Evolutionary conservation across 768 basidiomycete genomes (phyloP).

Genomic region (Psilocybe subaeruginosa): DNA sequence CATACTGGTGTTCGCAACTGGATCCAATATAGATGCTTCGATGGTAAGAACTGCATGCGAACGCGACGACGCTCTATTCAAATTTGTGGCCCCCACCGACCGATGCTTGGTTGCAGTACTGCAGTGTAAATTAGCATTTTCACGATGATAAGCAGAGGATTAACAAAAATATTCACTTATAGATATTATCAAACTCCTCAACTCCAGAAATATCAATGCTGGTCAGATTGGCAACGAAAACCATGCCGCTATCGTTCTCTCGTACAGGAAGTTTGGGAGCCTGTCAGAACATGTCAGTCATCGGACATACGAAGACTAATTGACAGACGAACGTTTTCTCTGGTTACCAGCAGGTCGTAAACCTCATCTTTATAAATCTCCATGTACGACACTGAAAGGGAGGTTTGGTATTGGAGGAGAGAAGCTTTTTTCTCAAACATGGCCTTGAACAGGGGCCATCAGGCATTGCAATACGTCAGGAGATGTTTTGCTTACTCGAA

Average conservation of each 20-base stretch:
- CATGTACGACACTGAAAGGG: conserved; percentile 73
- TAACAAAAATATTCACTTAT: conserved; percentile 37
- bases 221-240: conserved; percentile 59
- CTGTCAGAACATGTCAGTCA: conserved; percentile 24
- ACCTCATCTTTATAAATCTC: conserved; percentile 94
- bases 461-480: background rate
- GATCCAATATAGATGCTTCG: conserved; percentile 61
- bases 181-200: conserved; percentile 48
- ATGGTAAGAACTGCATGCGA: conserved; percentile 88
- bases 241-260: conserved; percentile 54
- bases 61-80: conserved; percentile 84
- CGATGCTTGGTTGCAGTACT: conserved; percentile 77
- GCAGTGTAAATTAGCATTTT: conserved; percentile 1
- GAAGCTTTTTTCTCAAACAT: conserved; percentile 56
- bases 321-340: conserved; percentile 57
- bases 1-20: conserved; percentile 56
- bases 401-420: conserved; percentile 43
- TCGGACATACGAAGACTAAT: background rate
- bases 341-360: conserved; percentile 79
- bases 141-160: background rate
- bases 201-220: conserved; percentile 40
- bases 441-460: conserved; percentile 36
- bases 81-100: conserved; percentile 83
- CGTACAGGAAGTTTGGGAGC: conserved; percentile 57
- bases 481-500: conserved; percentile 52